Conservation (phyloP, 176 grass and related monocot species). For the Phoenix dactylifera region DNA sequence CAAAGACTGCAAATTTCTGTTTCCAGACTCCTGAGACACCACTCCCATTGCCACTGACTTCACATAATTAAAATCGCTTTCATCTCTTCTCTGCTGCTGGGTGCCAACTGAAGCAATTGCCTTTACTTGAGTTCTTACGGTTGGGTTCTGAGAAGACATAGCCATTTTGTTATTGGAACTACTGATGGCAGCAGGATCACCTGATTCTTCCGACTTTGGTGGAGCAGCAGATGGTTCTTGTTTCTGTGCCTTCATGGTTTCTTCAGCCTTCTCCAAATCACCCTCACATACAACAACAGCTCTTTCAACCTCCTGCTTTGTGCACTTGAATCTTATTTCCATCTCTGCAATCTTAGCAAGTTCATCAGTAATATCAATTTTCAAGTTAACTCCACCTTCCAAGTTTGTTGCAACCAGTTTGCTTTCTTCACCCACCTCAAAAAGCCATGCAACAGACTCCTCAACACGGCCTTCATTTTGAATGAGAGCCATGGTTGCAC, state of each 20-base stretch:
- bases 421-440: constrained; percentile 73
- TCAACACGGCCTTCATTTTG: constrained; percentile 88
- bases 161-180: constrained; percentile 42
- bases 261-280: constrained; percentile 76
- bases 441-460: constrained; percentile 86
- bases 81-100: constrained; percentile 61
- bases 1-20: constrained; percentile 56
- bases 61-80: constrained; percentile 65
- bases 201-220: constrained; percentile 39
- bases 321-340: constrained; percentile 68
- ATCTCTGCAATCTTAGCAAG: constrained; percentile 65
- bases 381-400: constrained; percentile 58
- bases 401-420: constrained; percentile 53
- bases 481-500: constrained; percentile 94
- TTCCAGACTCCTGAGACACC: constrained; percentile 45
- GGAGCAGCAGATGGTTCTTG: constrained; percentile 45
- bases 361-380: constrained; percentile 88
- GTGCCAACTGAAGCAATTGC: constrained; percentile 26
- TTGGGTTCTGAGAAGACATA: constrained; percentile 26
- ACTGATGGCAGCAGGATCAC: constrained; percentile 24
- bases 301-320: constrained; percentile 94
- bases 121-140: constrained; percentile 49
- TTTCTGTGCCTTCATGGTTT: constrained; percentile 67
- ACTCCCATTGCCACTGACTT: constrained; percentile 36
- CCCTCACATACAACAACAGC: constrained; percentile 88